phyloP scores from a whole-genome alignment of 2,329 filamentous ascomycete genomes.

The Epichloe typhina region DNA sequence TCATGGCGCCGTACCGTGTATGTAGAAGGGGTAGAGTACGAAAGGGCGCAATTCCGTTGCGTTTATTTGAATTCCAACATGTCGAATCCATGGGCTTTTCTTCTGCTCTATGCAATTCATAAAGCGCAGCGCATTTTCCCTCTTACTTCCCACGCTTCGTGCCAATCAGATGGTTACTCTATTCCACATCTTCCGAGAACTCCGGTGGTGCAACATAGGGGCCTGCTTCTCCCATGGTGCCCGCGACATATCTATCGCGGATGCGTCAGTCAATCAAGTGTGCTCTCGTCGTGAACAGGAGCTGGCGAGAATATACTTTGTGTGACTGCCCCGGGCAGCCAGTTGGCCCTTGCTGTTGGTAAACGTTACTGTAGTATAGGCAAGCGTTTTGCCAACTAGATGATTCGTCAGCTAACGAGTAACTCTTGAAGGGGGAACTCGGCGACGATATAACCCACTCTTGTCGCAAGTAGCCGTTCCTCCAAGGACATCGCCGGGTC shows the following conservation, averaged over 20 bases:
- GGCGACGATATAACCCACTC: constrained; percentile 26
- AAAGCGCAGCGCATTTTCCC: too few species aligned
- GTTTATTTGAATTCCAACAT: background rate
- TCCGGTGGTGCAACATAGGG: constrained; percentile 24
- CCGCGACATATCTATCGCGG: constrained; percentile 26
- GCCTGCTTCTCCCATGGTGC: constrained; percentile 23
- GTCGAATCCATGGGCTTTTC: background rate
- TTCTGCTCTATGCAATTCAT: too few species aligned
- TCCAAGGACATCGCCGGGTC: constrained; percentile 40
- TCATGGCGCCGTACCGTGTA: too few species aligned
- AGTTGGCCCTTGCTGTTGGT: constrained; percentile 45
- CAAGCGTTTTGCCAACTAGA: constrained; percentile 49
- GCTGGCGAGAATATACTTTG: constrained; percentile 35
- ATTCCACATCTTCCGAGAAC: constrained; percentile 22
- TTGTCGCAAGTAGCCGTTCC: constrained; percentile 48
- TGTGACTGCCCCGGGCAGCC: constrained; percentile 50
- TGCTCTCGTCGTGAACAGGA: background rate
- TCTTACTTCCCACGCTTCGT: too few species aligned
- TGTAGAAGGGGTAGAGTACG: background rate
- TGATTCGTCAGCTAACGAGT: constrained; percentile 5
- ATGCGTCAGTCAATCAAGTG: constrained; percentile 6
- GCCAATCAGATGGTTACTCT: constrained; percentile 2
- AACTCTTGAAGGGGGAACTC: background rate
- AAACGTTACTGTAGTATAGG: constrained; percentile 48
- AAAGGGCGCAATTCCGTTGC: background rate